Conservation (phyloP, 192 early-diverging fungal genomes). For the Spinellus fusiger region DNA sequence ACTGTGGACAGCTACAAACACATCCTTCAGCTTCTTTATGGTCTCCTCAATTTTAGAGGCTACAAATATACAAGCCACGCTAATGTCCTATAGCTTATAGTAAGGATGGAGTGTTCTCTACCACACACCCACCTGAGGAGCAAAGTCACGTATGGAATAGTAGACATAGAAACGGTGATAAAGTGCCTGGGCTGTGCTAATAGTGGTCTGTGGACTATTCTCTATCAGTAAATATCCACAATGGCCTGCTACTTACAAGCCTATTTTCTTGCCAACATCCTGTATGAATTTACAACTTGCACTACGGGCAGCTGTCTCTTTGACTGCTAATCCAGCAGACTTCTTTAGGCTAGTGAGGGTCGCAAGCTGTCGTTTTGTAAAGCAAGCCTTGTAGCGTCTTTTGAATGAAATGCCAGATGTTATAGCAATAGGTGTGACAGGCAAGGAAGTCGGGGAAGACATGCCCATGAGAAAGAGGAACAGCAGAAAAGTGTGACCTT, state of each 20-base stretch:
- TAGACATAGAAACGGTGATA: constrained; percentile 52
- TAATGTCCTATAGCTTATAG: constrained; percentile 53
- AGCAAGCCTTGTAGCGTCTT: constrained; percentile 18
- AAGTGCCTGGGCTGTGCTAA: constrained; percentile 50
- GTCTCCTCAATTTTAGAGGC: constrained; percentile 87
- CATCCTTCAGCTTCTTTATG: constrained; percentile 76
- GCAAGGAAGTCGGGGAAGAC: constrained; percentile 4
- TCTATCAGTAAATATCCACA: background rate
- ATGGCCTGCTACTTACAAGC: constrained; percentile 41
- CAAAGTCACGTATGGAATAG: constrained; percentile 42
- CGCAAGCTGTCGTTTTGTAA: constrained; percentile 20
- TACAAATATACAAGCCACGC: constrained; percentile 69
- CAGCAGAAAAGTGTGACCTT: background rate
- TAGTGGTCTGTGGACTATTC: constrained; percentile 51
- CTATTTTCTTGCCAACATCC: constrained; percentile 44
- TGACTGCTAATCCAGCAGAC: constrained; percentile 8
- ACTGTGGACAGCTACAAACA: constrained; percentile 57
- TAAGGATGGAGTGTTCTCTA: too few species aligned
- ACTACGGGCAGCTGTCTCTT: constrained; percentile 16
- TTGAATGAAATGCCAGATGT: constrained; percentile 10
- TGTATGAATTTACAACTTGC: constrained; percentile 45
- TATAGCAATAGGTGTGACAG: constrained; percentile 13
- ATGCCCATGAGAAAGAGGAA: constrained; percentile 4
- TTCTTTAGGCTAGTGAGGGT: constrained; percentile 11
- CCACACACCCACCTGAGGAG: constrained; percentile 40